Base-by-base conservation (phyloP, 257 asterid genomes). In the Echium plantagineum region DNA sequence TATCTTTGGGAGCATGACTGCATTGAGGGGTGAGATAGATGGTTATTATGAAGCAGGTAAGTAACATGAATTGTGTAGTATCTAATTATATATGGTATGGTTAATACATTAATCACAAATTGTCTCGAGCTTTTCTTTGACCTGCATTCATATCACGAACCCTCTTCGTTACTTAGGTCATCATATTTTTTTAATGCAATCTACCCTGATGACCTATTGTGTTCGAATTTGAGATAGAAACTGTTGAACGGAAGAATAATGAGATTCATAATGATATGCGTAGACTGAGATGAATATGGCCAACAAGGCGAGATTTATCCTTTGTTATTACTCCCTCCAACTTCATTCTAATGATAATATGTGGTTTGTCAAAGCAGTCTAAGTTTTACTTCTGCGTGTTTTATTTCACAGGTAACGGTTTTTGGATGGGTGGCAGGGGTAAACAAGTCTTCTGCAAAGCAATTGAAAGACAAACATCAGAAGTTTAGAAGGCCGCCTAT, bases 401-500 rank as follows among this genome's bases (percentile, higher is more conserved):
- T 59, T 48, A 57, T 5, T 48, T 66, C 64, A 61, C 76, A 90
- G 98, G 94, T 88, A 69, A 88, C 94, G 24, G 97, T 95, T 74
- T 91, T 91, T 77, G 98, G 98, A 69, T n/a, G n/a, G 97, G 95
- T 65, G 61, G 57, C 53, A 77, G 70, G 68, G 97, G n/a, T n/a
- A 84, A 69, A 77, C 64, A 31, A 57, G 31, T 75, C 96, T 91
- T 35, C 71, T 91, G 79, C 78, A 78, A 74, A 74, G 85, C 71
- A 56, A 84, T 91, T 63, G 96, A 91, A 82, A 82, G 88, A 38
- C 77, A 84, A 84, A 63, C 88, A 77, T 30, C 74, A 65, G 28
- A 83, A 62, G 78, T 91, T 91, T 78, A 77, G 71, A 53, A 72
- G 67, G 75, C 94, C 94, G 13, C 98, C 98, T 21, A 84, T 91